Base-by-base conservation (phyloP, 139 green algal species). In the Haematococcus lacustris region DNA sequence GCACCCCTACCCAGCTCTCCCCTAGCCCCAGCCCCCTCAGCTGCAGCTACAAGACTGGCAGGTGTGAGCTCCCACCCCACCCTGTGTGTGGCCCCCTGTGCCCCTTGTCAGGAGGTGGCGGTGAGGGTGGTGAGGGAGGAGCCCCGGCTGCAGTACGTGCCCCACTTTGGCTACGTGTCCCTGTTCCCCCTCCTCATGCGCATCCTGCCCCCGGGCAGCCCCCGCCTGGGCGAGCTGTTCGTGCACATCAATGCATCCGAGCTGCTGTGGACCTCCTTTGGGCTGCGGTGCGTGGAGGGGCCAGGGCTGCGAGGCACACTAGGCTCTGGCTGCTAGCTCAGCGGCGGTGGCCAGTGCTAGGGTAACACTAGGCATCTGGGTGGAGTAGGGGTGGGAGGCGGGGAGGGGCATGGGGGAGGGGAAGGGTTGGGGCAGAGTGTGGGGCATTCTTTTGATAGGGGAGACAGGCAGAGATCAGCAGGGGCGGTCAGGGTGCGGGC, bases 101-200 rank as follows among this genome's bases (percentile, higher is more conserved):
- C n/a, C n/a, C n/a, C n/a, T n/a, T n/a, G n/a, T n/a, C 53, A 64
- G 53, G 53, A 30, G 30, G 53, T 34, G 53, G 4, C 21, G 4
- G 21, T 64, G 9, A 21, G 53, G 13, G 53, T 30, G 13, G 53
- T 64, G 53, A 26, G 33, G 23, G 21, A 23, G 53, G 23, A 23
- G 9, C 91, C 91, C 1, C 30, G 21, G 32, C 79, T 73, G 33
- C 78, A 80, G 50, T 80, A 88, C 37, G 90, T 97, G 26, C 90
- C 87, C 26, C 86, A 95, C 73, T 92, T 88, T 74, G 93, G 93
- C 69, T 98, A 97, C 81, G 84, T 95, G 32, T 89, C 77, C 35
- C 84, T 98, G 38, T 98, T 98, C 82, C 94, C 94, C 1, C 80
- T 98, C 38, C 75, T 97, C 50, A 89, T 96, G 87, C 62, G 78